phyloP scores from a whole-genome alignment of 2,329 filamentous ascomycete species.

The Myriosclerotinia scirpicola region DNA sequence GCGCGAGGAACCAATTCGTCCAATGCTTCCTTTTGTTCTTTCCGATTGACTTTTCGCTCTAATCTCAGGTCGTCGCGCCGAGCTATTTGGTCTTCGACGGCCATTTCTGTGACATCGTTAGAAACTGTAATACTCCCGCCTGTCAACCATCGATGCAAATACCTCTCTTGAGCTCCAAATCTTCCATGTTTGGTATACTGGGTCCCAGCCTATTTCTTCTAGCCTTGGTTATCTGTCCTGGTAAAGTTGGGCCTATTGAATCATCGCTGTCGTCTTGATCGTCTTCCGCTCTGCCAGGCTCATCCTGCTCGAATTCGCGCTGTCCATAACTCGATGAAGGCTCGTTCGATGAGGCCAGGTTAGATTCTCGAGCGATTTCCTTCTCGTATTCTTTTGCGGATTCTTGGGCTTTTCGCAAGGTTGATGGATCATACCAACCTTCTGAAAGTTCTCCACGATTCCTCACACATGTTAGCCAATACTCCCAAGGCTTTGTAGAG shows the following conservation, averaged over 20 bases:
- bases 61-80: conserved; percentile 54
- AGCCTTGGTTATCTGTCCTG: conserved; percentile 39
- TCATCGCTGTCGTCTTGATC: conserved; percentile 41
- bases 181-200: conserved; percentile 69
- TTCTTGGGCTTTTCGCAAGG: conserved; percentile 40
- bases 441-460: conserved; percentile 84
- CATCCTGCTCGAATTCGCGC: neutral
- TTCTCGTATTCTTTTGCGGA: conserved; percentile 23
- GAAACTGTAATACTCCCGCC: neutral
- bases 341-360: conserved; percentile 22
- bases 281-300: neutral
- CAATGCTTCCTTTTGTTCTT: conserved; percentile 66
- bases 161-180: conserved; percentile 64
- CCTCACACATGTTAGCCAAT: conserved; percentile 54
- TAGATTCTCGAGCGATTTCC: conserved; percentile 23
- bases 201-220: conserved; percentile 47
- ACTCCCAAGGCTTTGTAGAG: conserved; percentile 2
- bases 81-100: conserved; percentile 50
- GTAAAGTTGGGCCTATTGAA: conserved; percentile 50
- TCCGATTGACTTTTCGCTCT: conserved; percentile 64
- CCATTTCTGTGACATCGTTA: conserved; percentile 37
- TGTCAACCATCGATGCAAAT: neutral
- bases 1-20: conserved; percentile 83
- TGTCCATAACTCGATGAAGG: conserved; percentile 17
- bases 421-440: conserved; percentile 88